These are phyloP conservation scores for Phylloboletellus chloephorus DNA, from an alignment of 1,284 basidiomycete genomes.

Conservation along the genomic window DNA sequence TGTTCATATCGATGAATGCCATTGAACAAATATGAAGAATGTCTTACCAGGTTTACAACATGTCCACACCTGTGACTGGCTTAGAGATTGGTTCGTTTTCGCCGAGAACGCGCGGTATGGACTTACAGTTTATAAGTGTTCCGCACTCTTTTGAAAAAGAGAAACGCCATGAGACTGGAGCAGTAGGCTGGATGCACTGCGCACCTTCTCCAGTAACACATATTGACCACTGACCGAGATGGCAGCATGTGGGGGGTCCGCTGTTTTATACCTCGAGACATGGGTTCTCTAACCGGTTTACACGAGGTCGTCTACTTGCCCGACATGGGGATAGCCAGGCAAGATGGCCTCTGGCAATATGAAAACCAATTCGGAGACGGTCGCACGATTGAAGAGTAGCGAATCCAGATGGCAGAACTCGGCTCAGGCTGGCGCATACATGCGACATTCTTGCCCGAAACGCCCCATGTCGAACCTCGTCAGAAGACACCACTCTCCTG, in stretches of 20 bases:
- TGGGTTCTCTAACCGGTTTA: conserved; percentile 28
- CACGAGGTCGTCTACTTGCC: conserved; percentile 23
- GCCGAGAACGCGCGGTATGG: background rate
- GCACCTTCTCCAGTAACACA: conserved; percentile 45
- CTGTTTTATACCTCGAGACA: conserved; percentile 28
- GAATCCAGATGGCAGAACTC: conserved; percentile 19
- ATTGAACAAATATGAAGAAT: conserved; percentile 6
- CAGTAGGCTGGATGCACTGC: conserved; percentile 2
- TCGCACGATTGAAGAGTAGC: conserved; percentile 29
- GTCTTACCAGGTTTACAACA: conserved; percentile 46
- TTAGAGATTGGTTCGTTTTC: conserved; percentile 8
- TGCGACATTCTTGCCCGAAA: conserved; percentile 23
- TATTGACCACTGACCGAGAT: conserved; percentile 22
- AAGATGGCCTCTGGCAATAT: conserved; percentile 20
- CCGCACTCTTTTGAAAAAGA: conserved; percentile 37
- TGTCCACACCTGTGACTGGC: conserved; percentile 50
- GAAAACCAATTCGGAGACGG: conserved; percentile 26
- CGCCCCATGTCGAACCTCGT: conserved; percentile 29
- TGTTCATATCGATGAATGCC: conserved; percentile 25
- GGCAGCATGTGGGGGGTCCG: conserved; percentile 2
- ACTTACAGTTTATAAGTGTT: conserved; percentile 47
- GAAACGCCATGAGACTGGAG: conserved; percentile 8
- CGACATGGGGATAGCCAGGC: conserved; percentile 28
- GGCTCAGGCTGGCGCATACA: conserved; percentile 6
- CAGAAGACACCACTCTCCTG: conserved; percentile 22